A percentile compares a stretch with the other conserved stretches of the same genome.
These are phyloP conservation scores for Lavandula angustifolia DNA, from an alignment of 257 asterid genomes.

Conservation along the genomic window DNA sequence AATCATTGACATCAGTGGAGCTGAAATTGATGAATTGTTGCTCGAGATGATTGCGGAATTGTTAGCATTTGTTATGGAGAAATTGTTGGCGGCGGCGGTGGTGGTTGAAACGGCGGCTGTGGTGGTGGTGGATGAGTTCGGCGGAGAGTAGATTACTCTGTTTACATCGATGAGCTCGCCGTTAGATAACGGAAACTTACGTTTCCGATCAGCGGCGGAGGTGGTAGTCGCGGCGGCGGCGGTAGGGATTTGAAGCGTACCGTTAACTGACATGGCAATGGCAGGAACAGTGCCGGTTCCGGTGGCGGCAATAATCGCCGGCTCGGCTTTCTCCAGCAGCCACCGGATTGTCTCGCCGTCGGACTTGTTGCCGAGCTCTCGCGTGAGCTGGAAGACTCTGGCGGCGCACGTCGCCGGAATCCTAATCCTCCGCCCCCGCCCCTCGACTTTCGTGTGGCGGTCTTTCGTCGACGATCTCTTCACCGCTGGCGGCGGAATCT, in stretches of 20 bases:
- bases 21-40: conserved; percentile 41
- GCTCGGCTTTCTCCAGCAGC: conserved; percentile 73
- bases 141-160: neutral
- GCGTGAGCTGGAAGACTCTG: conserved; percentile 71
- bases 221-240: conserved; percentile 15
- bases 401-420: conserved; percentile 84
- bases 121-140: neutral
- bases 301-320: conserved; percentile 67
- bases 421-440: conserved; percentile 73
- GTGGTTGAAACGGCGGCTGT: neutral
- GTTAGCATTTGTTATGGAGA: conserved; percentile 1
- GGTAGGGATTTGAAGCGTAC: conserved; percentile 57
- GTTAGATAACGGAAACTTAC: conserved; percentile 31
- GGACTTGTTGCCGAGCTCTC: conserved; percentile 78
- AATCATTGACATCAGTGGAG: conserved; percentile 63
- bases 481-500: conserved; percentile 7
- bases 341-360: conserved; percentile 83
- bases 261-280: conserved; percentile 68
- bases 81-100: conserved; percentile 4
- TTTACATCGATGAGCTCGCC: conserved; percentile 27
- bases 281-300: conserved; percentile 77
- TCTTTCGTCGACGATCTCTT: conserved; percentile 58
- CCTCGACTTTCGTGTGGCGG: conserved; percentile 70
- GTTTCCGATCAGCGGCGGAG: conserved; percentile 34
- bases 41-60: conserved; percentile 37